A percentile compares a stretch with the other conserved stretches of the same genome.
Evolutionary conservation across 73 alveolate species (phyloP).

Genomic region (Paramecium primaurelia): DNA sequence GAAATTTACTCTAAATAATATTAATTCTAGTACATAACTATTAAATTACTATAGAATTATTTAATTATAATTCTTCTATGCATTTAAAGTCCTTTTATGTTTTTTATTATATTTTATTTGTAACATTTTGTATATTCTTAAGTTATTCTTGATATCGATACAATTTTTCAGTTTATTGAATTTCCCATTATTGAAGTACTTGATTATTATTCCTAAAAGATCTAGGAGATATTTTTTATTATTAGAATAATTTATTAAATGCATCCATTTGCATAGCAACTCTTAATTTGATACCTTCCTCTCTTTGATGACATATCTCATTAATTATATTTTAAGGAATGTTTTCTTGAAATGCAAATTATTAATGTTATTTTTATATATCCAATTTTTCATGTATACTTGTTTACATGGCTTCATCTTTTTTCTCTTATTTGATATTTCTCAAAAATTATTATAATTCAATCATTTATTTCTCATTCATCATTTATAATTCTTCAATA

Average conservation of each 20-base stretch:
- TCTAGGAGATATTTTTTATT: conserved; percentile 20
- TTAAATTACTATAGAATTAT: neutral
- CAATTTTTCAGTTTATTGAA: neutral
- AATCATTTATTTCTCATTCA: conserved; percentile 1
- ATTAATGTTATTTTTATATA: neutral
- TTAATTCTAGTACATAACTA: neutral
- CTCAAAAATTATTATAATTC: neutral
- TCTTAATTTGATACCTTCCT: neutral
- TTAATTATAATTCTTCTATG: neutral
- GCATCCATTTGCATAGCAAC: neutral
- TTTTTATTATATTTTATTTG: neutral
- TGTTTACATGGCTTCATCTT: conserved; percentile 10
- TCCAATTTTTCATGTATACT: neutral
- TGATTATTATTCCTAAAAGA: neutral
- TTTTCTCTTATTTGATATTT: neutral
- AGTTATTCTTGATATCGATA: neutral
- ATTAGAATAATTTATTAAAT: neutral
- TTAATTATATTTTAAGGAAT: neutral
- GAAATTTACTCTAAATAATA: neutral
- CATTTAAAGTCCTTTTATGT: neutral
- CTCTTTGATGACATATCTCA: neutral
- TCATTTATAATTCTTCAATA: neutral
- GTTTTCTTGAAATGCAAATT: neutral
- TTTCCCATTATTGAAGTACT: neutral
- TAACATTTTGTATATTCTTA: neutral